Base-by-base conservation (phyloP, 441 rosid species). In the Aleurites moluccanus region DNA sequence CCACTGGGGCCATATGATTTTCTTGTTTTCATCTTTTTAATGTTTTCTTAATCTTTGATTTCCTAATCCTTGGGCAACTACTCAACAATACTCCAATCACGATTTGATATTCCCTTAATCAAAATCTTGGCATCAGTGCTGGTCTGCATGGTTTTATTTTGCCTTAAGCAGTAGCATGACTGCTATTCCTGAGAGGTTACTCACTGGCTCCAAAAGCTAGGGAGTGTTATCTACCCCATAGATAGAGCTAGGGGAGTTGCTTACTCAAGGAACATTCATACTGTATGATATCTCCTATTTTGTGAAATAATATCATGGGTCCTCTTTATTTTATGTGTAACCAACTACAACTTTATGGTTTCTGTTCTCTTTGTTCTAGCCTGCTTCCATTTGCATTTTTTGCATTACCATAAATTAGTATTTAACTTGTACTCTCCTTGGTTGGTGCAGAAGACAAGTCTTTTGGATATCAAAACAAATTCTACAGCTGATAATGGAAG, bases 401-500 rank as follows among this genome's bases (percentile, higher is more conserved):
- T 47, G 50, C 13, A 45, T 16, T 67, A 20, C 56, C 4, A 66
- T 45, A 18, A 15, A 3, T 44, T 61, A 27, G 70, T 70, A 25
- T 38, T 77, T 45, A 72, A 59, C 67, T 72, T 75, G 61, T 69
- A 15, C 47, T 61, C 30, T 44, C 81, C 67, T 72, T 80, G 76
- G 40, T 74, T 79, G 57, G 25, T 75, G 80, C 89, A 96, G 99
- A 82, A 87, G 99, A 76, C 98, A 96, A 79, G 98, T 93, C 77
- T 93, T 93, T 83, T 93, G 99, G 98, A 91, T 96, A 70, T 93
- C 98, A 69, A 96, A 90, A 86, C 97, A 96, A 82, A 93, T 96
- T 79, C 79, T 93, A 68, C 99, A 96, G 79, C 83, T 96, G 75
- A 83, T 93, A 73, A 96, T 93, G 99, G 99, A 93, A 82, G 98